Base-by-base conservation (phyloP, 495 filamentous ascomycete genomes). In the Podospora australis region DNA sequence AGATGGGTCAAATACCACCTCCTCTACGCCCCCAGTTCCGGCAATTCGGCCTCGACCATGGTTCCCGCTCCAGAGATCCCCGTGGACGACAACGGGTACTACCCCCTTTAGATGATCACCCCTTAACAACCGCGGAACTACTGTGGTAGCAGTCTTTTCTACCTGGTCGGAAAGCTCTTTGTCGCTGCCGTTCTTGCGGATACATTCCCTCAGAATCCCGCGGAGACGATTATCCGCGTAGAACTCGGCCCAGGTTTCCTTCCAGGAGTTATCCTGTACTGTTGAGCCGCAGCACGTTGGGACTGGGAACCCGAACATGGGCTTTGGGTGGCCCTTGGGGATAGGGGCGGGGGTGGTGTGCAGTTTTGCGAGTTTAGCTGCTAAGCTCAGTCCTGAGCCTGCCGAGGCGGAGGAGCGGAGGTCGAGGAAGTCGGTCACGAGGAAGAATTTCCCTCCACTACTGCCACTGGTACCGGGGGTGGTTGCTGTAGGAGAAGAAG, bases 1-100 rank as follows among this genome's bases (percentile, higher is more conserved):
- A 13, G 80, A 81, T 17, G 89, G 82, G 67, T 96, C 90, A 68
- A 83, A 96, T 3, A 95, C 79, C 9, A 96, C 82, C 53, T 90
- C 90, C 48, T 90, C 85, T 0, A 70, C 69, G 4, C 69, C 75
- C 4, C 72, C 77, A n/a, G 71, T 47, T 1, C 57, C 79, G 0
- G 71, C 77, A 53, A 91, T 83, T 39, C 66, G 67, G 1, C 84
- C 89, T 4, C 72, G 55, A n/a, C 79, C 81, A 20, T 80, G 77
- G 63, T 97, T 97, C 2, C 90, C 90, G 57, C 79, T 83, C 90
- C 90, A 97, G 30, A 96, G 56, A 71, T 96, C 91, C 13, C 90
- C 90, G 64, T 96, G 90, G 20, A 95, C 77, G 14, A 94, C 74
- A 4, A 91, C 89, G 0, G 90, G 90, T 6, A 55, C 55, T 19